Conservation (phyloP, 768 basidiomycete genomes). For the Leucocoprinus leucothites region DNA sequence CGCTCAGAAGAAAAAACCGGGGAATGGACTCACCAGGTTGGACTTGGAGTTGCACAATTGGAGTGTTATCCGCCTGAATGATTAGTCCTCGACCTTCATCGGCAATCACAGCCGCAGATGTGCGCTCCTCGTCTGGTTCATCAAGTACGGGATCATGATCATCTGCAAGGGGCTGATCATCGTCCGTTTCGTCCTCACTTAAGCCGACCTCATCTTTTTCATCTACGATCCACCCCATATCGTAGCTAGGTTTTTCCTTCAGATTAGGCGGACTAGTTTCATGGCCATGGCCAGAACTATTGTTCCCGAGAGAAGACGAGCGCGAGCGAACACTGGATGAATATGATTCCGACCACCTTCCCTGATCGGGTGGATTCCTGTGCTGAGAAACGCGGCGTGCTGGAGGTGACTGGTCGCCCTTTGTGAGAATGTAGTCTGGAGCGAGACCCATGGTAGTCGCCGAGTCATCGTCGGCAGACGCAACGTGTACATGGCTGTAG, state of each 20-base stretch:
- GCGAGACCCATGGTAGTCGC: slow-evolving; percentile 56
- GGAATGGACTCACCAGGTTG: slow-evolving; percentile 59
- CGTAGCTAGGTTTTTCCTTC: slow-evolving; percentile 69
- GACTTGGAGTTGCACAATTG: slow-evolving; percentile 61
- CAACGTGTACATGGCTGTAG: slow-evolving; percentile 64
- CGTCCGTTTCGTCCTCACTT: slow-evolving; percentile 57
- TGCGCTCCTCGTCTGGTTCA: slow-evolving; percentile 60
- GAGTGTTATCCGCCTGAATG: slow-evolving; percentile 63
- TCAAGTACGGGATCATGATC: slow-evolving; percentile 35
- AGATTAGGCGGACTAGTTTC: slow-evolving; percentile 44
- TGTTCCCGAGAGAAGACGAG: slow-evolving; percentile 62
- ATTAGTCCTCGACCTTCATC: slow-evolving; percentile 86
- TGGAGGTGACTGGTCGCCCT: slow-evolving; percentile 43
- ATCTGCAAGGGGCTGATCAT: slow-evolving; percentile 37
- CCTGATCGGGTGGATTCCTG: slow-evolving; percentile 56
- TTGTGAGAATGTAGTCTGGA: slow-evolving; percentile 59
- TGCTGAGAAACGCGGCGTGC: slow-evolving; percentile 40
- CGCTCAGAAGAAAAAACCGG: slow-evolving; percentile 2
- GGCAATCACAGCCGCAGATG: slow-evolving; percentile 73
- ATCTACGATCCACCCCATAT: slow-evolving; percentile 75
- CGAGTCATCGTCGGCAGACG: slow-evolving; percentile 60
- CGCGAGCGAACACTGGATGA: slow-evolving; percentile 62
- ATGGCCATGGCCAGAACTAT: slow-evolving; percentile 28
- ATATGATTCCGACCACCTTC: slow-evolving; percentile 74
- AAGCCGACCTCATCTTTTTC: slow-evolving; percentile 65